Conservation (phyloP, 768 basidiomycete species). For the Pleurotus tuoliensis region DNA sequence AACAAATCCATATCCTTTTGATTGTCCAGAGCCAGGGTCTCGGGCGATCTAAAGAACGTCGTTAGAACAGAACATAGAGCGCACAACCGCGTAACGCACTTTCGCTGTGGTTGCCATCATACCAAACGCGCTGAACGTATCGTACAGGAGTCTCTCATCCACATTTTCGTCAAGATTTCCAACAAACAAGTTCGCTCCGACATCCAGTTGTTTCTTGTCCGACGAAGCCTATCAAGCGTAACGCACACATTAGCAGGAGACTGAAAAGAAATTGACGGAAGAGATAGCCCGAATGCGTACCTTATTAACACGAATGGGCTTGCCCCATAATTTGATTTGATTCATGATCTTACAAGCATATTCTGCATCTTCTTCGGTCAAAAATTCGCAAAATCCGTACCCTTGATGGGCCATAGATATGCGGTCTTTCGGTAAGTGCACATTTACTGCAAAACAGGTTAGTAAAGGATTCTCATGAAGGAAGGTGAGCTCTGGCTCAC, state of each 20-base stretch:
- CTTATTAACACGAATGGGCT: slow-evolving; percentile 99
- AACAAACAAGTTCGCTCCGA: slow-evolving; percentile 96
- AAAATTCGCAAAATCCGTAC: slow-evolving; percentile 99
- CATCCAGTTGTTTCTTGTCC: slow-evolving; percentile 96
- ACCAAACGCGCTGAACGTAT: slow-evolving; percentile 95
- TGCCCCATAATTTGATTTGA: slow-evolving; percentile 98
- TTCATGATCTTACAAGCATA: slow-evolving; percentile 99
- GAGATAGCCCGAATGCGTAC: slow-evolving; percentile 38
- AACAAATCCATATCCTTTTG: slow-evolving; percentile 97
- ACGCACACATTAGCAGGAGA: slow-evolving; percentile 6
- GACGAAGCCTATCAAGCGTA: slow-evolving; percentile 73
- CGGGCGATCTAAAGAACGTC: slow-evolving; percentile 74
- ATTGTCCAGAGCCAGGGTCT: slow-evolving; percentile 77
- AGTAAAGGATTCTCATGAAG: not conserved
- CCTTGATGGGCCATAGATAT: slow-evolving; percentile 99
- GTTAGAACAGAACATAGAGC: slow-evolving; percentile 2
- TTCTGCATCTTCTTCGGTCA: slow-evolving; percentile 98
- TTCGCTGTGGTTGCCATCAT: slow-evolving; percentile 90
- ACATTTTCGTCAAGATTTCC: slow-evolving; percentile 95
- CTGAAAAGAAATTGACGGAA: not conserved
- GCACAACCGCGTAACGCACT: slow-evolving; percentile 36
- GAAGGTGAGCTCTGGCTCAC: slow-evolving; percentile 44
- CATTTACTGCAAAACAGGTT: slow-evolving; percentile 63
- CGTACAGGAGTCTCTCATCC: slow-evolving; percentile 88
- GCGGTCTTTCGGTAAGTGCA: slow-evolving; percentile 97